Evolutionary conservation across 768 basidiomycete genomes (phyloP).

Genomic region (Mrakia hoshinonis): DNA sequence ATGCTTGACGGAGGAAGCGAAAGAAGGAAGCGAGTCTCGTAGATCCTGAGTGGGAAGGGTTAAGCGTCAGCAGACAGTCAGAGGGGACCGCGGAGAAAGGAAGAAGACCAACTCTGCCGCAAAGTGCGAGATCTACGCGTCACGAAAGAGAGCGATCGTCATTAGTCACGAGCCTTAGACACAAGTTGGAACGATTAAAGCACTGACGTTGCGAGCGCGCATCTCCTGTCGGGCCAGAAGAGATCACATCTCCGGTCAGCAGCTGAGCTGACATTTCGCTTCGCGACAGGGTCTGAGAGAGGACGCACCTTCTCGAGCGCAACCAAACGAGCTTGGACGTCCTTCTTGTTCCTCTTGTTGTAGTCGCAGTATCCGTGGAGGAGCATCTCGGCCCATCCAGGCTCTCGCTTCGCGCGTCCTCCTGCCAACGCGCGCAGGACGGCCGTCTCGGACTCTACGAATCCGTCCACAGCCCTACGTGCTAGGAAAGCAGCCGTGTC

Average conservation of each 20-base stretch:
- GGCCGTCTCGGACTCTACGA: background rate
- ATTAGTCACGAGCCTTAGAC: background rate
- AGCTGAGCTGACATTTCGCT: background rate
- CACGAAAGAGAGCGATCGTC: background rate
- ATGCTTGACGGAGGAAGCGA: background rate
- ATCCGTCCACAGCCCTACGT: background rate
- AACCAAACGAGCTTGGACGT: background rate
- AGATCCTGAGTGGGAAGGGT: background rate
- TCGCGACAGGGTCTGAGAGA: no score
- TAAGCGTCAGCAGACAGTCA: background rate
- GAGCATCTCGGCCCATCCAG: background rate
- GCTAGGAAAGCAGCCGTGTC: background rate
- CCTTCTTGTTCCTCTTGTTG: background rate
- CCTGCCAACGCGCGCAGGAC: background rate
- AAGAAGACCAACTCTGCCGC: background rate
- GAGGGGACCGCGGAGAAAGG: background rate
- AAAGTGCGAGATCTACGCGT: background rate
- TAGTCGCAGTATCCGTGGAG: background rate
- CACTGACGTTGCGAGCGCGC: background rate
- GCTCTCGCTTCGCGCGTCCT: background rate
- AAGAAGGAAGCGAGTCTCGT: background rate
- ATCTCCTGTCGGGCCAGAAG: background rate
- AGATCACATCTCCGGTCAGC: background rate
- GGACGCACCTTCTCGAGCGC: background rate
- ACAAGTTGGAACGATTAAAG: background rate